phyloP scores from a whole-genome alignment of 2,329 filamentous ascomycete genomes.

The Cryphonectria carpinicola region DNA sequence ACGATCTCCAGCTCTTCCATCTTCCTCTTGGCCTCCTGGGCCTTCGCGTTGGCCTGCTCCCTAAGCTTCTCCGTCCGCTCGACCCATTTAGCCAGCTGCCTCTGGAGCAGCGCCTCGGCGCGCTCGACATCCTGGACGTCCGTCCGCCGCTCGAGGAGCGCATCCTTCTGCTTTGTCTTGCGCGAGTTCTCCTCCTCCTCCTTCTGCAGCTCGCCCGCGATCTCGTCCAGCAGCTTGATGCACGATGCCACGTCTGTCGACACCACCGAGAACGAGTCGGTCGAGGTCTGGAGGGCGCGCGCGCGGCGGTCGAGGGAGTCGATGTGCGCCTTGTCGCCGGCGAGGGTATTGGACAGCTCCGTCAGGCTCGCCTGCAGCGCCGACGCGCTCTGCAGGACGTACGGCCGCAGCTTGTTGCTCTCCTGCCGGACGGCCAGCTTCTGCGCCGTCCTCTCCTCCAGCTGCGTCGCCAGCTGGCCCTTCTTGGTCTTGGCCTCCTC shows the following conservation, averaged over 20 bases:
- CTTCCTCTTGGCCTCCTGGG: conserved; percentile 77
- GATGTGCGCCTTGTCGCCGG: conserved; percentile 79
- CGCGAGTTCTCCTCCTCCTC: conserved; percentile 88
- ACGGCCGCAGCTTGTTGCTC: conserved; percentile 85
- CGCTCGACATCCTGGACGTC: conserved; percentile 91
- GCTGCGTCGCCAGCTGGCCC: conserved; percentile 68
- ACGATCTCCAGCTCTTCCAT: conserved; percentile 87
- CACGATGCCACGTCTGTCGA: conserved; percentile 84
- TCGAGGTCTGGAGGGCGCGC: conserved; percentile 88
- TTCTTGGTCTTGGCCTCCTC: conserved; percentile 85
- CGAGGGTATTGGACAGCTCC: conserved; percentile 79
- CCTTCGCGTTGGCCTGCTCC: conserved; percentile 79
- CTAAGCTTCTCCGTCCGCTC: conserved; percentile 85
- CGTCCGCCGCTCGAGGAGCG: conserved; percentile 83
- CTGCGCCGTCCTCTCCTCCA: conserved; percentile 73
- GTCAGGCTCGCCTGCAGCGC: conserved; percentile 80
- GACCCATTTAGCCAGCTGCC: conserved; percentile 83
- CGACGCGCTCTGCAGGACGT: conserved; percentile 86
- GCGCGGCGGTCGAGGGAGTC: conserved; percentile 84
- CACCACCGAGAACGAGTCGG: conserved; percentile 86
- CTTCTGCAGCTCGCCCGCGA: conserved; percentile 79
- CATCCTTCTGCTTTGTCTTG: conserved; percentile 81
- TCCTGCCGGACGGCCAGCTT: conserved; percentile 78
- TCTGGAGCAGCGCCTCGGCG: conserved; percentile 79
- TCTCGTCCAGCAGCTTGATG: conserved; percentile 87